Percentiles rank a stretch among this genome's conserved stretches.
phyloP scores from a whole-genome alignment of 2,329 filamentous ascomycete species.

The Scytalidium lignicola region DNA sequence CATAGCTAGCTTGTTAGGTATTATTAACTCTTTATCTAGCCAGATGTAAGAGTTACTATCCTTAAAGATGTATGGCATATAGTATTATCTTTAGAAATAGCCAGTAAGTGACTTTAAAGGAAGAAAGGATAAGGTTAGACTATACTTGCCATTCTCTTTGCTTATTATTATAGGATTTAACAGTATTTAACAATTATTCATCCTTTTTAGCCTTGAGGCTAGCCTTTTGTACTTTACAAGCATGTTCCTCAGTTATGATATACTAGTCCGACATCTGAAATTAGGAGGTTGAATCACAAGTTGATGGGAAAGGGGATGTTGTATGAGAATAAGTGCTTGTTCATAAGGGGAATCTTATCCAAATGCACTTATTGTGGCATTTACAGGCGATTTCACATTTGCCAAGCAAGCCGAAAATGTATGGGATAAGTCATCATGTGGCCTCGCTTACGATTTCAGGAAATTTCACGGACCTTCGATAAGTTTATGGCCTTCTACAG shows the following conservation, averaged over 20 bases:
- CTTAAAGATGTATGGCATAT: background rate
- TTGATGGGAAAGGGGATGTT: no score
- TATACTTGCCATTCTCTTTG: slow-evolving; percentile 1
- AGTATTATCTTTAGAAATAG: background rate
- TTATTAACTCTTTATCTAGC: slow-evolving; percentile 3
- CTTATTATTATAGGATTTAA: background rate
- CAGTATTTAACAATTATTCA: slow-evolving; percentile 1
- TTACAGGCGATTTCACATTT: background rate
- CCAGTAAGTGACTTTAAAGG: background rate
- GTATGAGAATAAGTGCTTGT: background rate
- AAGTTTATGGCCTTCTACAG: no score
- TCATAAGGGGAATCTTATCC: background rate
- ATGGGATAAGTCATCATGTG: background rate
- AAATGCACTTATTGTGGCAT: background rate
- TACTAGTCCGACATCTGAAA: background rate
- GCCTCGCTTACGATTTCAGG: background rate
- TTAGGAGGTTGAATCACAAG: no score
- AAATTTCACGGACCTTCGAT: background rate
- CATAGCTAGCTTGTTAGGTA: slow-evolving; percentile 1
- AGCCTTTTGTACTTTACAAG: background rate
- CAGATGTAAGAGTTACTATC: slow-evolving; percentile 2
- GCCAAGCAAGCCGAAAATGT: background rate
- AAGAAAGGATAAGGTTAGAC: no score
- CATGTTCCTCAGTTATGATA: background rate
- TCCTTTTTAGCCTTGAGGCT: slow-evolving; percentile 5